Percentiles rank a stretch among this genome's conserved stretches.
Evolutionary conservation across 768 basidiomycete species (phyloP).

Genomic region (Tulasnella sp.): DNA sequence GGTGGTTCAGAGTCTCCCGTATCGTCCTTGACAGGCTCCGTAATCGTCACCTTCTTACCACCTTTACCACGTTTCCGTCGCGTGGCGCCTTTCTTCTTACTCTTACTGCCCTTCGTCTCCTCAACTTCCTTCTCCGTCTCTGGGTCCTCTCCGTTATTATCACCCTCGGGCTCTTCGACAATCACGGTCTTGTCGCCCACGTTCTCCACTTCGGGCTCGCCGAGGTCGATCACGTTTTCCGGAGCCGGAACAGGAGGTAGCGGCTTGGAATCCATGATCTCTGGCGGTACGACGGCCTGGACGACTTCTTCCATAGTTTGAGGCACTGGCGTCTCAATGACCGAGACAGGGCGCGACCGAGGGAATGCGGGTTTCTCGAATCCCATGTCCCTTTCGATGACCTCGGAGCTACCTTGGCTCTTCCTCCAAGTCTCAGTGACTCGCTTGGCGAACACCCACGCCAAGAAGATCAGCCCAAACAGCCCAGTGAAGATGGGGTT

Average conservation of each 20-base stretch:
- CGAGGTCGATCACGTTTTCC: background rate
- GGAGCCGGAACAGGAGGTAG: background rate
- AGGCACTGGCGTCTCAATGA: background rate
- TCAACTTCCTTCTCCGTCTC: slow-evolving; percentile 18
- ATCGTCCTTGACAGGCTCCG: slow-evolving; percentile 19
- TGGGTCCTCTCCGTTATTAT: background rate
- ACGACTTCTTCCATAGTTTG: background rate
- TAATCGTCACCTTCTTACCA: slow-evolving; percentile 19
- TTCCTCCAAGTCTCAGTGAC: background rate
- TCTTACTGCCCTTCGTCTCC: slow-evolving; percentile 12
- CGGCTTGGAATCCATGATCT: background rate
- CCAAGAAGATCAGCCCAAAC: background rate
- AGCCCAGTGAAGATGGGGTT: slow-evolving; percentile 3
- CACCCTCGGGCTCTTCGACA: slow-evolving; percentile 6
- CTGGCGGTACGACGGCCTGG: background rate
- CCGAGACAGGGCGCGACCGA: background rate
- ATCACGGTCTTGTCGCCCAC: background rate
- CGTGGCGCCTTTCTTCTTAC: slow-evolving; percentile 19
- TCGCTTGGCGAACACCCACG: slow-evolving; percentile 8
- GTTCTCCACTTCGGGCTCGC: too few species aligned
- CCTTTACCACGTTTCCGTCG: slow-evolving; percentile 16
- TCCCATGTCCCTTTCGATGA: background rate
- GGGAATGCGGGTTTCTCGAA: background rate
- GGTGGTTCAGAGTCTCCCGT: background rate
- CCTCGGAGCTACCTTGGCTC: background rate